These are phyloP conservation scores for Penicillium antarcticum DNA, from an alignment of 495 filamentous ascomycete genomes.

Conservation along the genomic window DNA sequence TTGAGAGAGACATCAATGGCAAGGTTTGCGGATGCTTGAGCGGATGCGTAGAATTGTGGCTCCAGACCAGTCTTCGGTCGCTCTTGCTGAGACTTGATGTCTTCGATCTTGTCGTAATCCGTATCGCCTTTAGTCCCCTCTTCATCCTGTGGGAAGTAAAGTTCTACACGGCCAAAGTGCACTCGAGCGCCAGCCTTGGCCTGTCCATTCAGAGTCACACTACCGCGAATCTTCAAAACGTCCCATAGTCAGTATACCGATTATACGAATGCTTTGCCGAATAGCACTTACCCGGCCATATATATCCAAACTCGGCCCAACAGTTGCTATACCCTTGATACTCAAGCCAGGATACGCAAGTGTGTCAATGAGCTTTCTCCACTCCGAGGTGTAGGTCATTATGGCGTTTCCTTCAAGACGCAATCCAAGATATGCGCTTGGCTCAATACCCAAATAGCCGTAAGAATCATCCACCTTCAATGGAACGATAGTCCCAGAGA, in stretches of 20 bases:
- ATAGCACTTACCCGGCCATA: conserved; percentile 4
- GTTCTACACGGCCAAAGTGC: conserved; percentile 25
- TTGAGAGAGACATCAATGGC: conserved; percentile 19
- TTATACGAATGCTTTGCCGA: too few species aligned
- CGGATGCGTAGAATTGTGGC: conserved; percentile 20
- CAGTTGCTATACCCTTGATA: conserved; percentile 33
- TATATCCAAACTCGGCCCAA: conserved; percentile 30
- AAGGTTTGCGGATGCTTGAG: conserved; percentile 14
- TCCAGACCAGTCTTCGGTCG: conserved; percentile 9
- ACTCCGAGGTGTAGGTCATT: conserved; percentile 16
- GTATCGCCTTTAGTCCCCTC: conserved; percentile 20
- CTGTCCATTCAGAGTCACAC: too few species aligned
- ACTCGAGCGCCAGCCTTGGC: neutral
- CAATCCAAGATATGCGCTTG: neutral
- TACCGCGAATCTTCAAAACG: too few species aligned
- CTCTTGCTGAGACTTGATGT: neutral
- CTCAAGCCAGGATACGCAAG: conserved; percentile 24
- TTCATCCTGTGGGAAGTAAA: conserved; percentile 12
- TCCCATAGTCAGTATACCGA: too few species aligned
- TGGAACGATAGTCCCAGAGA: conserved; percentile 23
- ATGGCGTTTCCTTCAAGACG: conserved; percentile 14
- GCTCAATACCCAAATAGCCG: neutral
- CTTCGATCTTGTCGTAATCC: too few species aligned
- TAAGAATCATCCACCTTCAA: neutral
- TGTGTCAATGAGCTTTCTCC: conserved; percentile 24